Evolutionary conservation across 768 basidiomycete species (phyloP), one percentile per base, ranked within the genome.

Genomic region (Tylopilus subfusipes): DNA sequence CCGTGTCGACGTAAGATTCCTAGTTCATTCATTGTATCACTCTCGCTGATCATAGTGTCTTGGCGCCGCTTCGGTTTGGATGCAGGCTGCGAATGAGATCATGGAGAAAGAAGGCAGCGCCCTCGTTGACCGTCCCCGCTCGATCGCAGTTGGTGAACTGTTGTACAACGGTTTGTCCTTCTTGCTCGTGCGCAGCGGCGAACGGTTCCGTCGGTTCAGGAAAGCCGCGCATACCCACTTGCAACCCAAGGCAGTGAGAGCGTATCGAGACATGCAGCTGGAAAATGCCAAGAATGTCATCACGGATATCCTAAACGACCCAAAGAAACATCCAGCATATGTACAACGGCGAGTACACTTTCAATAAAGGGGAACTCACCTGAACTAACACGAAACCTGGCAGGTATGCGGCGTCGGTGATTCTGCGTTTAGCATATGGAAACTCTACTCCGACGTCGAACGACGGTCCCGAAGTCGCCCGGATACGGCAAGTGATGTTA

Each of bases 91-190:
- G 0, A 70, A 77, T 0, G 81, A 83, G 11, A 78, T 84, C 42
- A 79, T 84, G 81, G 82, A 84, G 64, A 79, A 79, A 52, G 78
- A 80, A 54, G 82, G 82, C 1, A 75, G 75, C 0, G 60, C 70
- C 0, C 68, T 79, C 13, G 76, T 71, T 0, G 82, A 84, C 59
- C 68, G 83, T 43, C 83, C 83, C 11, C 61, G 63, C 2, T 75
- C 69, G 38, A 77, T 85, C 33, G 73, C 82, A 2, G 81, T 78
- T 0, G 79, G 80, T 0, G 81, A 83, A 42, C 75, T 78, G 0
- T 67, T 83, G 0, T 79, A 76, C 0, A 77, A 78, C 3, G 81
- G 78, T 0, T 78, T 83, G 78, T 68, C 82, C 21, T 69, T 79
- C 25, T 46, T 82, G 42, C 68, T 83, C 19, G 77, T 78, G 18